Evolutionary conservation across 768 basidiomycete species (phyloP).

Genomic region (Cystofilobasidium bisporidii): DNA sequence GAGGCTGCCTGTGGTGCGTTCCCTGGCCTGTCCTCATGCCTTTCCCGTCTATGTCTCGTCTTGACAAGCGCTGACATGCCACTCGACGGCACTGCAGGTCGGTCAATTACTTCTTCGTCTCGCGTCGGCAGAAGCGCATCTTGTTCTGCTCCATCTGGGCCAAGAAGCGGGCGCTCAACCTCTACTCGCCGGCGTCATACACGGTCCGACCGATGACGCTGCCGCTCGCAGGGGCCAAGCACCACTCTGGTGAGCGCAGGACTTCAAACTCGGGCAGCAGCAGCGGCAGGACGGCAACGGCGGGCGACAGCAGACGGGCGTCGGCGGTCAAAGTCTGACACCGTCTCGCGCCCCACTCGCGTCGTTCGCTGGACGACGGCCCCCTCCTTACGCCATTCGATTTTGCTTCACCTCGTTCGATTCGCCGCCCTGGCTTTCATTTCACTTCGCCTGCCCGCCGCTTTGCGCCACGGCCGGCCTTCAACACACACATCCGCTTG

Average conservation of each 20-base stretch:
- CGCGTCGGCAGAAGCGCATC: constrained; percentile 24
- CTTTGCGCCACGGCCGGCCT: too few relatives aligned
- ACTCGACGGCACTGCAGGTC: neutral
- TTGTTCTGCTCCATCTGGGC: constrained; percentile 26
- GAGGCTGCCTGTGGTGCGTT: constrained; percentile 18
- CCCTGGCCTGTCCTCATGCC: neutral
- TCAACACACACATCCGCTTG: too few relatives aligned
- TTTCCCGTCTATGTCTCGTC: neutral
- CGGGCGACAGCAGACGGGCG: too few relatives aligned
- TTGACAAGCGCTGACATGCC: too few relatives aligned
- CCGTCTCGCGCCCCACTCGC: neutral
- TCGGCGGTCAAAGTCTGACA: neutral
- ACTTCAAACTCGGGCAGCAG: neutral
- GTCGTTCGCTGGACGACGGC: neutral
- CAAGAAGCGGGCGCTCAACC: constrained; percentile 11
- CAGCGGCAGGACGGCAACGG: too few relatives aligned
- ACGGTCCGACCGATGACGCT: neutral
- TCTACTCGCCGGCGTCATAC: neutral
- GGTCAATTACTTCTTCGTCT: constrained; percentile 29
- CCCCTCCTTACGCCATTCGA: neutral
- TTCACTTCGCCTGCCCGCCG: neutral
- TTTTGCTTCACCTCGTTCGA: neutral
- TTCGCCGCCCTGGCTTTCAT: too few relatives aligned
- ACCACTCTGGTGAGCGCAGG: neutral
- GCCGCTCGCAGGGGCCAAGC: neutral